Evolutionary conservation across 2,329 filamentous ascomycete species (phyloP), one percentile per base, ranked within the genome.

Genomic region (Venturia asperata): DNA sequence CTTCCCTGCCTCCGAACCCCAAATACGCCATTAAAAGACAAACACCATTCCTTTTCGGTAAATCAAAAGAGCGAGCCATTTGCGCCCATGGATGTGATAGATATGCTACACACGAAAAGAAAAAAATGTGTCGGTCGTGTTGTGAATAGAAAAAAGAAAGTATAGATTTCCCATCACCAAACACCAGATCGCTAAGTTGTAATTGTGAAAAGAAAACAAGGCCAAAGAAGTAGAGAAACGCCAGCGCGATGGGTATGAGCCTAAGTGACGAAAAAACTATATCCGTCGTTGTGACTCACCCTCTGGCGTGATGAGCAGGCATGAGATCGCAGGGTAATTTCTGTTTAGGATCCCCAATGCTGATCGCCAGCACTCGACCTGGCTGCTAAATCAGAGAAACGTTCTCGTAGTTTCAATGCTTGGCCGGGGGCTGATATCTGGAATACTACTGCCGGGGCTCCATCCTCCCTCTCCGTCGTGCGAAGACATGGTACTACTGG

Each of bases 401-500:
- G 64, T 62, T 10, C 64, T 43, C 24, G 64, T 47, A 5, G 64
- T 65, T 30, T 65, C 64, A 19, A 56, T 47, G 34, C 60, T 63
- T 6, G 43, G 64, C 39, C 64, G 34, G 0, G 64, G 64, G 27
- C 64, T 66, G 15, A 66, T 39, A 24, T 66, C 58, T 11, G 47
- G 43, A 47, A 43, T 63, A 49, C 41, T 69, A 62, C 43, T 63
- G 56, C 42, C 64, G 56, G 37, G 63, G 63, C 27, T 68, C 67
- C 61, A 63, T 56, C 43, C 42, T 24, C 21, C 15, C 34, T 45
- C 52, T 52, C 61, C 61, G 42, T 39, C 66, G 39, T 65, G 69
- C 67, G 62, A 70, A 71, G 17, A 67, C 68, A 17, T 47, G 34
- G 24, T 39, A 41, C 55, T 63, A 41, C 30, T 64, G 21, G 30